These are phyloP conservation scores for Globisporangium mamillatum DNA, from an alignment of 352 stramenopile genomes.

Conservation along the genomic window DNA sequence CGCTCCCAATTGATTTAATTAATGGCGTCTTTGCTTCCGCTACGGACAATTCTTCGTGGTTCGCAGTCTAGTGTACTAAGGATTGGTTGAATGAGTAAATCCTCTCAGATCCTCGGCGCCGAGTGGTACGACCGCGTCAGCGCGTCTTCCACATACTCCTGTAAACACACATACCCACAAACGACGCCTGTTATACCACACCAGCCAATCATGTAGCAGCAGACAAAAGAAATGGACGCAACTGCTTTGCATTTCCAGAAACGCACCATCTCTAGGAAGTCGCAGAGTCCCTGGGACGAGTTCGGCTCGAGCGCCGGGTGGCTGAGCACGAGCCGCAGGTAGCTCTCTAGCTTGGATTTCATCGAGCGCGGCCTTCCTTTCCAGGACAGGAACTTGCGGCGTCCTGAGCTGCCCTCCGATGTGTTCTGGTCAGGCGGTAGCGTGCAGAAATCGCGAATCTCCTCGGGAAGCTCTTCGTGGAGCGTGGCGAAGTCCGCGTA, in stretches of 20 bases:
- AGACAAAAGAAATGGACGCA: background rate
- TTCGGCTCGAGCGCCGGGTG: constrained; percentile 50
- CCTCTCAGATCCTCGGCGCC: constrained; percentile 22
- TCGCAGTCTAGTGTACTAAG: background rate
- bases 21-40: background rate
- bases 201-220: background rate
- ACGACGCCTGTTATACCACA: background rate
- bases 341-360: constrained; percentile 66
- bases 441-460: constrained; percentile 39
- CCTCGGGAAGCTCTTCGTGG: constrained; percentile 53
- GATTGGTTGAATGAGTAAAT: background rate
- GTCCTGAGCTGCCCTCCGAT: background rate
- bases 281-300: constrained; percentile 55
- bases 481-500: constrained; percentile 66
- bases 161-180: background rate
- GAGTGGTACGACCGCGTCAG: constrained; percentile 46
- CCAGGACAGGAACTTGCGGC: constrained; percentile 55
- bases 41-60: background rate
- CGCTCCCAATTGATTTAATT: background rate
- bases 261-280: constrained; percentile 72
- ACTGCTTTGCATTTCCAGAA: background rate
- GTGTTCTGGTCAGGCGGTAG: constrained; percentile 43
- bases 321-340: constrained; percentile 50
- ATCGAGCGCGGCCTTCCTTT: constrained; percentile 51
- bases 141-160: constrained; percentile 65